Conservation (phyloP, 108 stramenopile genomes). For the Fragilariopsis cylindrus region DNA sequence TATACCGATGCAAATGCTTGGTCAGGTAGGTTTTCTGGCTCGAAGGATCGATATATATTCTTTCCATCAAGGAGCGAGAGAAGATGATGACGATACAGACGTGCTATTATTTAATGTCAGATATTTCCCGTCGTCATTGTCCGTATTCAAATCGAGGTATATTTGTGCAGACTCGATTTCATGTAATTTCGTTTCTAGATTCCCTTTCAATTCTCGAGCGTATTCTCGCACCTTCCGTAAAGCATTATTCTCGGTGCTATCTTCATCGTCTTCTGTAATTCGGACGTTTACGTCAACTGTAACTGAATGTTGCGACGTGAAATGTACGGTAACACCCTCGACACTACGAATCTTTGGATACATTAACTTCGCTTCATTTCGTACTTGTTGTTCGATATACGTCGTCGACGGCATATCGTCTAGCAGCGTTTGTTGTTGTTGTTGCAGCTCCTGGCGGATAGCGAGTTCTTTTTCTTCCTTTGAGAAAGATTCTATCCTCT, state of each 20-base stretch:
- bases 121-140: background rate
- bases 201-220: slow-evolving; percentile 6
- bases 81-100: background rate
- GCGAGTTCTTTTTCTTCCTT: slow-evolving; percentile 3
- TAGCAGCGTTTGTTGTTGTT: background rate
- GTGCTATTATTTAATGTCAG: background rate
- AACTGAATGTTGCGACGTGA: slow-evolving; percentile 18
- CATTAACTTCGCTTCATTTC: slow-evolving; percentile 20
- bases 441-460: background rate
- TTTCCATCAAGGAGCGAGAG: background rate
- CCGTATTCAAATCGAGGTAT: slow-evolving; percentile 20
- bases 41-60: background rate
- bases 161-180: slow-evolving; percentile 24
- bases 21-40: no score
- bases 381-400: slow-evolving; percentile 19
- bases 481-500: background rate
- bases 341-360: slow-evolving; percentile 14
- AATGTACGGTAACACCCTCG: slow-evolving; percentile 23
- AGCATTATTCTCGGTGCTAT: background rate
- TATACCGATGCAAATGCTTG: no score
- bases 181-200: slow-evolving; percentile 16
- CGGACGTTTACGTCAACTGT: slow-evolving; percentile 21
- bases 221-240: slow-evolving; percentile 1
- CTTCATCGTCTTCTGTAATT: background rate
- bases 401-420: slow-evolving; percentile 9